These are phyloP conservation scores for Pichia manshurica DNA, from an alignment of 805 yeast genomes.

Conservation along the genomic window DNA sequence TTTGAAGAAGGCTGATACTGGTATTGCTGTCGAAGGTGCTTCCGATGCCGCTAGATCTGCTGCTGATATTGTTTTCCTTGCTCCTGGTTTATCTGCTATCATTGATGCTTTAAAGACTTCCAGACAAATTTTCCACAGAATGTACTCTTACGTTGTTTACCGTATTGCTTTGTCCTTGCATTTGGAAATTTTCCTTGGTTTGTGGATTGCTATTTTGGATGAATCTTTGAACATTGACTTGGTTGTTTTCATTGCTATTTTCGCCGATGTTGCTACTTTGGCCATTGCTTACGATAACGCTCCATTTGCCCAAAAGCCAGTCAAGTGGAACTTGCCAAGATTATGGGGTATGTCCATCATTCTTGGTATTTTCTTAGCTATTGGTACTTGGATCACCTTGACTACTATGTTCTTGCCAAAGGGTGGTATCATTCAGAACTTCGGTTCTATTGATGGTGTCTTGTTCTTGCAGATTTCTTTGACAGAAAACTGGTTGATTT, in stretches of 20 bases:
- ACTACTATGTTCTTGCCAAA: slow-evolving; percentile 82
- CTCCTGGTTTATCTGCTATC: slow-evolving; percentile 90
- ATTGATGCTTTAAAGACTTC: slow-evolving; percentile 91
- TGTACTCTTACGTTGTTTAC: slow-evolving; percentile 94
- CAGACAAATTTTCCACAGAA: slow-evolving; percentile 95
- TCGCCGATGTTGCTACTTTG: slow-evolving; percentile 93
- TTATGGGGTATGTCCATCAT: slow-evolving; percentile 90
- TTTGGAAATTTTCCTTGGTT: slow-evolving; percentile 87
- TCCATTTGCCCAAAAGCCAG: slow-evolving; percentile 85
- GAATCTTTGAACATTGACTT: slow-evolving; percentile 77
- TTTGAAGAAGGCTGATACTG: slow-evolving; percentile 86
- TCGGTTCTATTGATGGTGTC: slow-evolving; percentile 85
- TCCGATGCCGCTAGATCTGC: slow-evolving; percentile 94
- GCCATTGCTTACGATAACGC: slow-evolving; percentile 84
- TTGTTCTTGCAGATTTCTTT: slow-evolving; percentile 85
- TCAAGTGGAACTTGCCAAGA: slow-evolving; percentile 91
- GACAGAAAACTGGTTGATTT: slow-evolving; percentile 94
- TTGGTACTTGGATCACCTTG: slow-evolving; percentile 87
- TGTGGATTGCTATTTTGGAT: slow-evolving; percentile 91
- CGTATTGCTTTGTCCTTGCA: slow-evolving; percentile 92
- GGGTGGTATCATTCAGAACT: slow-evolving; percentile 92
- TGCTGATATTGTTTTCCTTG: slow-evolving; percentile 89
- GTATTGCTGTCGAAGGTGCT: slow-evolving; percentile 97
- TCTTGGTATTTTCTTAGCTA: slow-evolving; percentile 74
- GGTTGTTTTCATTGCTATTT: slow-evolving; percentile 91